Evolutionary conservation across 331 rosid species (phyloP).

Genomic region (Ulmus americana): DNA sequence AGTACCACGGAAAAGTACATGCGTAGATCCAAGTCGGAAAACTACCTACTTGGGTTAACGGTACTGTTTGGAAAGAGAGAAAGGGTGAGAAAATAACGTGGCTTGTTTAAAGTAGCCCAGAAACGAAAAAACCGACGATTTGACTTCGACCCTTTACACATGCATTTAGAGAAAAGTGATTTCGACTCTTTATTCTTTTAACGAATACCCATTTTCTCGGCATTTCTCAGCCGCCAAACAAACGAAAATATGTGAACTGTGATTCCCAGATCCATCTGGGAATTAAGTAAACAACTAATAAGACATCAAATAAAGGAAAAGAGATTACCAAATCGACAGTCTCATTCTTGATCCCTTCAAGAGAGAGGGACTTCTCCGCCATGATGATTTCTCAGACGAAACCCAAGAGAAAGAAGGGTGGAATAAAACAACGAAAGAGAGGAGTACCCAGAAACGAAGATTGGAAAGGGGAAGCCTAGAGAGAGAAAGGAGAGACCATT

Average conservation of each 20-base stretch:
- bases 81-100: slow-evolving; percentile 9
- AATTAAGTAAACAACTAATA: neutral
- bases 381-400: slow-evolving; percentile 44
- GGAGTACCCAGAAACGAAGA: neutral
- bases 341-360: slow-evolving; percentile 78
- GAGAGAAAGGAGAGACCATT: neutral
- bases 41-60: neutral
- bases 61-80: slow-evolving; percentile 31
- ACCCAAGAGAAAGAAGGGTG: neutral
- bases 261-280: slow-evolving; percentile 3
- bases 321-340: slow-evolving; percentile 74
- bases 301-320: neutral
- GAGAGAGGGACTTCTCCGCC: slow-evolving; percentile 32
- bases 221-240: slow-evolving; percentile 3
- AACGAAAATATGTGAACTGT: too few species aligned
- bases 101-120: too few species aligned
- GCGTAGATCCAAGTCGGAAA: too few species aligned
- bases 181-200: neutral
- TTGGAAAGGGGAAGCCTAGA: neutral
- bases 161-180: slow-evolving; percentile 10
- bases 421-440: too few species aligned
- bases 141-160: neutral
- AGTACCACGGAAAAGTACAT: slow-evolving; percentile 42
- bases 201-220: neutral
- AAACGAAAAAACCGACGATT: neutral